Evolutionary conservation across 2,329 filamentous ascomycete genomes (phyloP).

Genomic region (Apiospora rasikravindrae): DNA sequence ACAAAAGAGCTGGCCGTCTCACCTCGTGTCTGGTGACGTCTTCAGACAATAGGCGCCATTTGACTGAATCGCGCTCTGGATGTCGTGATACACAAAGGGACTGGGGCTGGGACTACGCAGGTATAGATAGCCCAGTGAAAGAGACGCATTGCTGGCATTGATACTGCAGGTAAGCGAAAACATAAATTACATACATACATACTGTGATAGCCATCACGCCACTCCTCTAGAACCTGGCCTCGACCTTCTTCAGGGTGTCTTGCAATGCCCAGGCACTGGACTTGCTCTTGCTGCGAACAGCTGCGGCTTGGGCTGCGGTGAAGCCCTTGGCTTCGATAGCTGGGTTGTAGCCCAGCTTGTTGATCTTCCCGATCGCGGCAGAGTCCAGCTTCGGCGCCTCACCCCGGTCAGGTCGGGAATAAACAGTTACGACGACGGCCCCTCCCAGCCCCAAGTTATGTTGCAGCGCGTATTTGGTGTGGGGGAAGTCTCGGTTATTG

Average conservation of each 20-base stretch:
- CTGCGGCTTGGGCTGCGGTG: constrained; percentile 74
- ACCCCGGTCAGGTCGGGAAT: constrained; percentile 80
- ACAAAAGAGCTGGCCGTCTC: neutral
- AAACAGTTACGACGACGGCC: constrained; percentile 88
- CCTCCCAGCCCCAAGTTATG: constrained; percentile 94
- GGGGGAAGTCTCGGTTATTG: constrained; percentile 77
- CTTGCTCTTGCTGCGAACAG: constrained; percentile 71
- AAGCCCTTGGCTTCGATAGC: constrained; percentile 89
- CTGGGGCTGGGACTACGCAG: neutral
- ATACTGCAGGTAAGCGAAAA: neutral
- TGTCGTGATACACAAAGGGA: neutral
- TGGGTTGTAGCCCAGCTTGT: constrained; percentile 85
- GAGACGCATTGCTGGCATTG: neutral
- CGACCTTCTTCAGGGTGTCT: constrained; percentile 76
- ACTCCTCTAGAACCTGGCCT: constrained; percentile 63
- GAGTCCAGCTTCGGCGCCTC: constrained; percentile 64
- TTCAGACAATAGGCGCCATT: neutral
- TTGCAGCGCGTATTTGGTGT: constrained; percentile 78
- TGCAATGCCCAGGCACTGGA: constrained; percentile 77
- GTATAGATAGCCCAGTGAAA: neutral
- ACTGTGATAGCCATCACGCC: neutral
- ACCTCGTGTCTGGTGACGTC: neutral
- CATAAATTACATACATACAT: neutral
- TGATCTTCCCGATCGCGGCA: constrained; percentile 68
- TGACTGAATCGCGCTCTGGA: neutral